Base-by-base conservation (phyloP, 768 basidiomycete genomes). In the Mycena olivaceomarginata region DNA sequence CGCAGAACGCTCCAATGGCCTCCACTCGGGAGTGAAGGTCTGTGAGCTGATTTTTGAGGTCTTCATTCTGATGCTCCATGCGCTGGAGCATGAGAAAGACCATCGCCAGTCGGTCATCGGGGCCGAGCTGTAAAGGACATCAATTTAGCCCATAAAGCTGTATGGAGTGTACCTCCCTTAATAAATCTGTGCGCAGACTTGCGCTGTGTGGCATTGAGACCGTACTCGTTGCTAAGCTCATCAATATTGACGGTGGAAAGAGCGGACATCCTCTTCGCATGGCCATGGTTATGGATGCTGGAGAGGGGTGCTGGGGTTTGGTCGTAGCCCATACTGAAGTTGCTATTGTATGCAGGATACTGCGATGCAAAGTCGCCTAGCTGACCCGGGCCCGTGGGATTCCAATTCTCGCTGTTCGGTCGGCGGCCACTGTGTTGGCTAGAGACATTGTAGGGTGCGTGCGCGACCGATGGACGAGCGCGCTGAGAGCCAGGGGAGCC, bases 201-300 rank as follows among this genome's bases (percentile, higher is more conserved):
- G 51, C 51, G 39, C 53, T 68, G 67, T 0, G 20, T 41, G 7
- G 8, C 57, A 22, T 68, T 53, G 13, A 68, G 67, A 12, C 53
- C 53, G 12, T 68, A 68, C 40, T 68, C 20, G 11, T 18, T 22
- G 7, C 67, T 68, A n/a, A 68, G 67, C 67, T 56, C 67, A 11
- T 68, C 56, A 15, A 45, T 43, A 15, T 25, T 57, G 39, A 69
- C 43, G 5, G 68, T 59, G 12, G 53, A 57, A 4, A 69, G 68
- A 1, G 68, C n/a, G 1, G 68, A 57, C 22, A 69, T 16, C 22
- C 68, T 22, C 13, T 41, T 48, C 2, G 5, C 2, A 2, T 4
- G 22, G 5, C 46, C 68, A 10, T 69, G 20, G 67, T 43, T 68
- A 4, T 57, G 56, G 22, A 69, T 22, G n/a, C 3, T 41, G 0